Percentiles rank a stretch among this genome's conserved stretches.
phyloP scores from a whole-genome alignment of 371 early-diverging fungal genomes.

The Zopfochytrium polystomum region DNA sequence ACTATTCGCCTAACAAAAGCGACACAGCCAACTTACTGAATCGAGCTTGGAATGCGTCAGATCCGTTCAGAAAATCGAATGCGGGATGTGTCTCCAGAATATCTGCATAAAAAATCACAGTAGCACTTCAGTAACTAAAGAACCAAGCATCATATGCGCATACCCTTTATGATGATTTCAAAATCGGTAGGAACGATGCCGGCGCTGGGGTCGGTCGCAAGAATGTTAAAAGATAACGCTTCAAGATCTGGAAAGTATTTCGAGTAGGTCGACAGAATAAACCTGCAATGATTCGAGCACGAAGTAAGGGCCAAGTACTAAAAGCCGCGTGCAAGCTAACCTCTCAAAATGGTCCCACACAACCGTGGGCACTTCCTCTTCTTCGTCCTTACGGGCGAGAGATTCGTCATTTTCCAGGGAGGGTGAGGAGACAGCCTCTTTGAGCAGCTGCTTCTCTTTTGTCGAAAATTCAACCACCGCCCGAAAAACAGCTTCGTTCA shows the following conservation, averaged over 20 bases:
- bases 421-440: no score
- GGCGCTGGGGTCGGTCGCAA: slow-evolving; percentile 28
- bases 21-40: slow-evolving; percentile 75
- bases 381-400: slow-evolving; percentile 6
- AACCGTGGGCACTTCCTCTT: slow-evolving; percentile 1
- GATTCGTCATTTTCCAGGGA: no score
- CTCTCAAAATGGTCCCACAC: slow-evolving; percentile 17
- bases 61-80: slow-evolving; percentile 71
- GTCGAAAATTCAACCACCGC: background rate
- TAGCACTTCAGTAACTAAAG: slow-evolving; percentile 2
- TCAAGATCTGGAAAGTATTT: slow-evolving; percentile 22
- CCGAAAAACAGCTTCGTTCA: background rate
- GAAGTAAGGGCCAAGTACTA: background rate
- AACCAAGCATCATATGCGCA: background rate
- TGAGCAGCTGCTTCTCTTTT: background rate
- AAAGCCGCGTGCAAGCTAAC: background rate
- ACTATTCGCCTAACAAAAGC: no score
- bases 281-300: slow-evolving; percentile 1
- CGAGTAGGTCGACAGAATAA: slow-evolving; percentile 7
- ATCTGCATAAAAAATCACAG: slow-evolving; percentile 21
- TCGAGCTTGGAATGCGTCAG: slow-evolving; percentile 73
- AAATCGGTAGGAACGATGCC: slow-evolving; percentile 49
- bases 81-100: slow-evolving; percentile 71
- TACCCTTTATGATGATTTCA: slow-evolving; percentile 50
- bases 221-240: slow-evolving; percentile 35